Evolutionary conservation across 306 rosid genomes (phyloP).

Genomic region (Datisca glomerata): DNA sequence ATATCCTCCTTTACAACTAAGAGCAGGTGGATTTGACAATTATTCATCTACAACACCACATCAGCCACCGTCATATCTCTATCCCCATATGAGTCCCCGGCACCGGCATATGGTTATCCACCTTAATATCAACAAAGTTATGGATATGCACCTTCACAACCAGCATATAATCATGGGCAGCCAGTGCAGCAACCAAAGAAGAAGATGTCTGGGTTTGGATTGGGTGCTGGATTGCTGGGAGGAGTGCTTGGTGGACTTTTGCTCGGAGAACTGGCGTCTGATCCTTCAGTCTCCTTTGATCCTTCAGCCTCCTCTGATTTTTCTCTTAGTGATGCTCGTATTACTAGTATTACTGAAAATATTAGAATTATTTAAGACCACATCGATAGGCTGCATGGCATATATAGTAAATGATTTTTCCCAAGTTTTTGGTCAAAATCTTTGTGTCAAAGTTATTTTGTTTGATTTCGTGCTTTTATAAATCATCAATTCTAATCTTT

Average conservation of each 20-base stretch:
- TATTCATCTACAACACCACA: neutral
- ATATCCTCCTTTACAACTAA: constrained; percentile 5
- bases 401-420: too few species aligned
- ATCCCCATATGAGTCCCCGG: too few species aligned
- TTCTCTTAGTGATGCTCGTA: too few species aligned
- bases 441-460: too few species aligned
- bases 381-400: too few species aligned
- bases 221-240: constrained; percentile 79
- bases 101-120: constrained; percentile 8
- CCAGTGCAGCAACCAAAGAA: constrained; percentile 22
- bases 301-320: too few species aligned
- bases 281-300: too few species aligned
- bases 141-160: constrained; percentile 19
- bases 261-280: constrained; percentile 72
- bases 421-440: too few species aligned
- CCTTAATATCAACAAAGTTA: constrained; percentile 16
- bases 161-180: constrained; percentile 9
- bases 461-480: too few species aligned
- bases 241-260: constrained; percentile 66
- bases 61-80: constrained; percentile 1
- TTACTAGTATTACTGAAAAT: too few species aligned
- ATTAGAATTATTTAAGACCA: too few species aligned
- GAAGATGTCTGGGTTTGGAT: constrained; percentile 49
- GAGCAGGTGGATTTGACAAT: neutral
- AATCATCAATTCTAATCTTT: too few species aligned